Base-by-base conservation (phyloP, 2,329 filamentous ascomycete genomes). In the Colletotrichum echinochloae region DNA sequence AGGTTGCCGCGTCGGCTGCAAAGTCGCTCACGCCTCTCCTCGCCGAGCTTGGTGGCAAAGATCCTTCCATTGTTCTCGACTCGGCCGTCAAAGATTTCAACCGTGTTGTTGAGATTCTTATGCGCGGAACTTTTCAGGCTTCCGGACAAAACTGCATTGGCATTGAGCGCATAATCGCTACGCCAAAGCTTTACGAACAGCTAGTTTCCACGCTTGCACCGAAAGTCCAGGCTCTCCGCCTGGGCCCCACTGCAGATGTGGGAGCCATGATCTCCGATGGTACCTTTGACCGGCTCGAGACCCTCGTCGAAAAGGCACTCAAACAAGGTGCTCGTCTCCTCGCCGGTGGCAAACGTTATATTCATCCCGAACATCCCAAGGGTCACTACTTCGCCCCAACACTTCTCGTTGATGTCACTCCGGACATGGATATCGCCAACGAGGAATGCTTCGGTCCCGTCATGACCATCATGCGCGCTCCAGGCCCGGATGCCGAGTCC, bases 121-220 rank as follows among this genome's bases (percentile, higher is more conserved):
- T 99, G 83, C 90, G 96, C 63, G 96, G 95, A 62, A 94, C 94
- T 12, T 99, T 98, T 82, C 96, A 99, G 81, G 94, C 94, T 61
- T 92, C 94, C 20, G 96, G 96, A 1, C 96, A 99, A 81, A 99
- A 99, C 83, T 99, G 96, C 82, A 95, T 99, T 78, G 96, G 96
- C 65, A 95, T 98, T 74, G 96, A 99, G 83, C 92, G 96, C 66
- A 91, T 98, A 77, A 91, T 98, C 75, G 94, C 92, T 30, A 87
- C 93, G 20, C 91, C 94, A 1, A 84, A 83, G n/a, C 86, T 93
- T 61, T 97, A 98, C 83, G 86, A 92, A 72, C 85, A 85, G 66
- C 88, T 99, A 28, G 83, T 97, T 62, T 81, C 85, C 6, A 85
- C 90, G 71, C 88, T 99, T 26, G 87, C 90, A 61, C 91, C 92